Evolutionary conservation across 1,139 yeast genomes (phyloP), one percentile per base, ranked within the genome.

Genomic region (Yamadazyma diddensiae): DNA sequence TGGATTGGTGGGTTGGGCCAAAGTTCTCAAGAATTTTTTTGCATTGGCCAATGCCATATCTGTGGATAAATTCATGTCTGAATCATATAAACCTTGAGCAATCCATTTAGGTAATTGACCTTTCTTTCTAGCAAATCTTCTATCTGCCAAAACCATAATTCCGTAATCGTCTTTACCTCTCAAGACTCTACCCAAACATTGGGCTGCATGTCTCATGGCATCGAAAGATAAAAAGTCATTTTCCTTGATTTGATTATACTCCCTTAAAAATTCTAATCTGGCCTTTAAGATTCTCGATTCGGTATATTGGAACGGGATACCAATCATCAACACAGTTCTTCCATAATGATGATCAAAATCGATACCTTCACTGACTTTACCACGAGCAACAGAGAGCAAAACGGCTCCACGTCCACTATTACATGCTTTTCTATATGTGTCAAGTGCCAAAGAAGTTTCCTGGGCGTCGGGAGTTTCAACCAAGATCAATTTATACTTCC

Each of bases 381-480:
- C 99, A 72, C 99, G 90, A 19, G 99, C 99, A 43, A 92, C 99
- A 24, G 97, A 87, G 28, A 92, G 70, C 52, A 92, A 73, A 2
- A 94, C 90, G 0, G 99, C 99, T 2, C 99, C 99, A 44, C 98
- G 72, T 5, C 99, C 99, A 57, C 90, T 94, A 2, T 94, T 82
- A 53, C 99, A 92, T 0, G 99, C 99, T 24, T 90, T 85, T 49
- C 98, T 71, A 54, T 90, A 92, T 0, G 98, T 92, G 47, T 94
- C 98, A 43, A 92, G 64, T 0, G 98, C 99, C 42, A 92, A 62
- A 1, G 96, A 83, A 0, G 99, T 92, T 57, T 94, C 99, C 57
- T 94, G 99, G 1, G 97, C 95, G 73, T 92, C 99, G 0, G 99
- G 99, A 0, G 99, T 92, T 58, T 92, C 99, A n/a, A 94, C 97